phyloP scores from a whole-genome alignment of 495 filamentous ascomycete genomes.

The Podospora australis region DNA sequence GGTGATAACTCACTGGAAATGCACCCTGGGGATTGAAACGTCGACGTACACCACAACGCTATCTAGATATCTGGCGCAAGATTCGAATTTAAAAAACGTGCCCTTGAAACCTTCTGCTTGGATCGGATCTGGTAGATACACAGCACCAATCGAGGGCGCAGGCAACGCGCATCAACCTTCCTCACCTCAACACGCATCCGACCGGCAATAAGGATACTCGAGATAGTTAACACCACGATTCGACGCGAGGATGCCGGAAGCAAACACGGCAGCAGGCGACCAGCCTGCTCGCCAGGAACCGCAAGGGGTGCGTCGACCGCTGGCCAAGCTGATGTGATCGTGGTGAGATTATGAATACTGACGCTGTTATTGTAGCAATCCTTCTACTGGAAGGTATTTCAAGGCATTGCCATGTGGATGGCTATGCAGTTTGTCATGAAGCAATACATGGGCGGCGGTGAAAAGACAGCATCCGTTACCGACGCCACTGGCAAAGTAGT shows the following conservation, averaged over 20 bases:
- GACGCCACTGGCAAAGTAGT: conserved; percentile 42
- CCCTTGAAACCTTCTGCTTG: too few relatives aligned
- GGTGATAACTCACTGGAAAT: neutral
- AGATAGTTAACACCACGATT: neutral
- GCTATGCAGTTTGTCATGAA: conserved; percentile 43
- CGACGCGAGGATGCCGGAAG: conserved; percentile 31
- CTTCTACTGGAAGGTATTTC: conserved; percentile 32
- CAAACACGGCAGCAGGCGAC: conserved; percentile 19
- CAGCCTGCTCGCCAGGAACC: conserved; percentile 25
- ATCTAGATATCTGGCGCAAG: neutral
- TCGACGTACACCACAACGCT: neutral
- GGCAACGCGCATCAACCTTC: too few relatives aligned
- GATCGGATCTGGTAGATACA: too few relatives aligned
- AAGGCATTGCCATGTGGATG: conserved; percentile 37
- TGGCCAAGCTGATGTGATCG: neutral
- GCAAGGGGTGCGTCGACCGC: conserved; percentile 32
- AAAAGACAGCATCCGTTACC: conserved; percentile 38
- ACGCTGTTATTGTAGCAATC: conserved; percentile 23
- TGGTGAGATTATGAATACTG: conserved; percentile 6
- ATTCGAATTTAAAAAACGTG: neutral
- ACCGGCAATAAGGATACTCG: too few relatives aligned
- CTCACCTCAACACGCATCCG: too few relatives aligned
- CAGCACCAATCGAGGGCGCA: too few relatives aligned
- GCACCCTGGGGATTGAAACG: neutral
- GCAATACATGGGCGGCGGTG: conserved; percentile 40